A percentile compares a stretch with the other conserved stretches of the same genome.
Evolutionary conservation across 441 rosid genomes (phyloP).

Genomic region (Erodium moschatum): DNA sequence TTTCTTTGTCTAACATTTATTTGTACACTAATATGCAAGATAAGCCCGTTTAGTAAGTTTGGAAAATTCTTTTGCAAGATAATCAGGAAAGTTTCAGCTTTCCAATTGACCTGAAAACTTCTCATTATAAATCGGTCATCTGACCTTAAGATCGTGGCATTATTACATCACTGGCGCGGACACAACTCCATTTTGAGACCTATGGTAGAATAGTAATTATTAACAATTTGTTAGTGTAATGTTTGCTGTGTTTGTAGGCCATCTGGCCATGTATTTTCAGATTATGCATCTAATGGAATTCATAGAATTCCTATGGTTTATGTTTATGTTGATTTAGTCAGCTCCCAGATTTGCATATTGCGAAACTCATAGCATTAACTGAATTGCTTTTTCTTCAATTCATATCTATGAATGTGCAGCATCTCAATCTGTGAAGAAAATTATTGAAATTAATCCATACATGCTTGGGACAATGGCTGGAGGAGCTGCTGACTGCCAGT

Average conservation of each 20-base stretch:
- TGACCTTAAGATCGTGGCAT: neutral
- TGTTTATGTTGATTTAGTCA: neutral
- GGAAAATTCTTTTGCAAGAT: neutral
- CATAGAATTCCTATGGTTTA: neutral
- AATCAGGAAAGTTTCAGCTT: neutral
- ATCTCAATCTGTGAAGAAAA: slow-evolving; percentile 81
- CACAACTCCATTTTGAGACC: neutral
- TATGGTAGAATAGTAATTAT: neutral
- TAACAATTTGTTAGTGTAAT: neutral
- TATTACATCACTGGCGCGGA: neutral
- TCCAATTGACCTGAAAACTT: neutral
- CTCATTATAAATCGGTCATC: neutral
- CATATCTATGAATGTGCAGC: neutral
- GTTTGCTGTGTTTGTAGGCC: neutral
- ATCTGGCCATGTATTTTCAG: neutral
- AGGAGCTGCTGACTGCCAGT: slow-evolving; percentile 99
- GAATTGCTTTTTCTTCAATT: neutral
- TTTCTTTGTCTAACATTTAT: neutral
- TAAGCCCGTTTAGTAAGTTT: neutral
- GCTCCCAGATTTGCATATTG: neutral
- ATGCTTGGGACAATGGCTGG: slow-evolving; percentile 99
- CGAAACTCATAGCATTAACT: neutral
- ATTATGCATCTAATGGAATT: neutral
- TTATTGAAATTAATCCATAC: slow-evolving; percentile 94
- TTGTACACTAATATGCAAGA: neutral